These are phyloP conservation scores for Bauhinia variegata DNA, from an alignment of 306 rosid genomes.

Conservation along the genomic window DNA sequence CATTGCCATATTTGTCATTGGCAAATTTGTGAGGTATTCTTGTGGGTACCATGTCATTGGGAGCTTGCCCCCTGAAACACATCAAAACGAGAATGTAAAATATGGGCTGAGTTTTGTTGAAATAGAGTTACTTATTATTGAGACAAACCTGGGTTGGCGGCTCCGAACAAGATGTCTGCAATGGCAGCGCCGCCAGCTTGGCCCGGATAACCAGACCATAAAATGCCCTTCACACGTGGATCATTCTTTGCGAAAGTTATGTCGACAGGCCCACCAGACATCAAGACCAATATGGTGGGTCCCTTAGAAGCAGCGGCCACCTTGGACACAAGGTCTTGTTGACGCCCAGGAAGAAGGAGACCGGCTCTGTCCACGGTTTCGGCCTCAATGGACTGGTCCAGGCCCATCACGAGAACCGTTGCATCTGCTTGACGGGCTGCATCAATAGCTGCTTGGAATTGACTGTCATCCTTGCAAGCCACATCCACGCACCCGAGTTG, in stretches of 20 bases:
- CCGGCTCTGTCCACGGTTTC: slow-evolving; percentile 65
- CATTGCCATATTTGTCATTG: slow-evolving; percentile 91
- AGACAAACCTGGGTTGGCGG: slow-evolving; percentile 60
- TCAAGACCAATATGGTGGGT: slow-evolving; percentile 70
- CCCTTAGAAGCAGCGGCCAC: slow-evolving; percentile 78
- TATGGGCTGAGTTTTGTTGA: no score
- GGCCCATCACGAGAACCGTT: slow-evolving; percentile 69
- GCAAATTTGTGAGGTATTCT: slow-evolving; percentile 61
- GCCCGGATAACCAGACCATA: slow-evolving; percentile 94
- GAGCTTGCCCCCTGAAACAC: slow-evolving; percentile 66
- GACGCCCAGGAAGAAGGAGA: slow-evolving; percentile 76
- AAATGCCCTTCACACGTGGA: slow-evolving; percentile 53
- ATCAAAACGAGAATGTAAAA: background rate
- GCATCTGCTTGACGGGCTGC: slow-evolving; percentile 76
- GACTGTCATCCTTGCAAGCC: slow-evolving; percentile 50
- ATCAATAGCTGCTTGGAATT: slow-evolving; percentile 54
- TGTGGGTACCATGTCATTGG: slow-evolving; percentile 96
- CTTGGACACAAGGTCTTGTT: slow-evolving; percentile 69
- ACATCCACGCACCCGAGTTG: slow-evolving; percentile 65
- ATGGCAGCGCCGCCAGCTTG: slow-evolving; percentile 91
- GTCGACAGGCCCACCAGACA: slow-evolving; percentile 92
- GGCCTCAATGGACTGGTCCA: slow-evolving; percentile 89
- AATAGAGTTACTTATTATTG: no score
- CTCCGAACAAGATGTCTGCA: slow-evolving; percentile 73
- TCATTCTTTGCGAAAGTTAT: slow-evolving; percentile 65